Evolutionary conservation across 2,329 filamentous ascomycete genomes (phyloP).

Genomic region (Drechslera avenae): DNA sequence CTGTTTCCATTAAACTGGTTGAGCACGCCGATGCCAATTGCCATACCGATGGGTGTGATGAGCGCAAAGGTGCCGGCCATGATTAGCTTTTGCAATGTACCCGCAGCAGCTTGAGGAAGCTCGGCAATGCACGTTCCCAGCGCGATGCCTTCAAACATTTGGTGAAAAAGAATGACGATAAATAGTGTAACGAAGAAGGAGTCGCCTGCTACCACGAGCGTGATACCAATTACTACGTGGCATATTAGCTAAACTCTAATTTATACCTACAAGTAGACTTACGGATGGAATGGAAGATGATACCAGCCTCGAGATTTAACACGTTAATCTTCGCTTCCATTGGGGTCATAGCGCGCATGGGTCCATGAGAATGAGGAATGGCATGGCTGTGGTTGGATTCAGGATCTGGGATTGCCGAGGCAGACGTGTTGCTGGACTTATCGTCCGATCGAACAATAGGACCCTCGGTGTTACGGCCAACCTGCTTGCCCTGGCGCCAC

Average conservation of each 20-base stretch:
- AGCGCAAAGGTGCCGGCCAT: slow-evolving; percentile 70
- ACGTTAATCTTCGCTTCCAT: slow-evolving; percentile 62
- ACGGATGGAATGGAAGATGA: slow-evolving; percentile 76
- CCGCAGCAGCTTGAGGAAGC: slow-evolving; percentile 52
- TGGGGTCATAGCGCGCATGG: slow-evolving; percentile 24
- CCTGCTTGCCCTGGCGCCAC: slow-evolving; percentile 37
- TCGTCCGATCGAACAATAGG: slow-evolving; percentile 3
- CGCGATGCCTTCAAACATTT: slow-evolving; percentile 78
- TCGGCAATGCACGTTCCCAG: slow-evolving; percentile 73
- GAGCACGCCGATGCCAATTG: slow-evolving; percentile 75
- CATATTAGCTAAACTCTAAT: background rate
- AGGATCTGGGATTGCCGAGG: slow-evolving; percentile 17
- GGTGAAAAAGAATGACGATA: slow-evolving; percentile 75
- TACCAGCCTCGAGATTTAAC: slow-evolving; percentile 72
- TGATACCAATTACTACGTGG: slow-evolving; percentile 64
- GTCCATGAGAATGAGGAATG: slow-evolving; percentile 31
- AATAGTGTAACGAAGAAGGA: slow-evolving; percentile 59
- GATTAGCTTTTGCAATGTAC: slow-evolving; percentile 58
- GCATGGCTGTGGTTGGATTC: slow-evolving; percentile 20
- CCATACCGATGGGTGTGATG: slow-evolving; percentile 79
- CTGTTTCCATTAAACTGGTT: slow-evolving; percentile 75
- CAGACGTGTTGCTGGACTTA: slow-evolving; percentile 19
- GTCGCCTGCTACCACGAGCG: slow-evolving; percentile 60
- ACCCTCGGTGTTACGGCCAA: background rate
- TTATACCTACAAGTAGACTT: slow-evolving; percentile 37